These are phyloP conservation scores for Pythium chondricola DNA, from an alignment of 352 stramenopile species.

Conservation along the genomic window DNA sequence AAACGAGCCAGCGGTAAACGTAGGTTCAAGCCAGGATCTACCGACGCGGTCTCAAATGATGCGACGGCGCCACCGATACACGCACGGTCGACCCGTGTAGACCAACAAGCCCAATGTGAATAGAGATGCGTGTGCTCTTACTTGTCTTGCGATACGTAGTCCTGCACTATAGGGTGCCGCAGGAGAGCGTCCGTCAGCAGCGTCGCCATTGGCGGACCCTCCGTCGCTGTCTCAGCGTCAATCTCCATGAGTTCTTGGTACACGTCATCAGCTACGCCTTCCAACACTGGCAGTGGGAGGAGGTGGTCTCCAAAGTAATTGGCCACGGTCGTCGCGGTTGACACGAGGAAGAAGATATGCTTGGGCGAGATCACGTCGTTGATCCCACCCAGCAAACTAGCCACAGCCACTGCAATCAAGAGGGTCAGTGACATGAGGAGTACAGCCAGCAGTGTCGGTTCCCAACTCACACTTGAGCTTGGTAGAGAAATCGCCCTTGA, in stretches of 20 bases:
- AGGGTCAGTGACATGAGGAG: neutral
- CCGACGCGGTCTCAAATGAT: constrained; percentile 50
- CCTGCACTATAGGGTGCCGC: constrained; percentile 33
- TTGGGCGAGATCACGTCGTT: constrained; percentile 16
- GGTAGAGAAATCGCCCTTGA: constrained; percentile 29
- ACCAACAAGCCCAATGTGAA: too few relatives aligned
- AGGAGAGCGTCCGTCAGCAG: constrained; percentile 23
- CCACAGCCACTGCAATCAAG: constrained; percentile 8
- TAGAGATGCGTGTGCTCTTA: too few relatives aligned
- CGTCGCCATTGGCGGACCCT: neutral
- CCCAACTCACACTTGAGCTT: constrained; percentile 39
- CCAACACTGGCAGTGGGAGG: constrained; percentile 26
- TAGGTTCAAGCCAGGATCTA: constrained; percentile 9
- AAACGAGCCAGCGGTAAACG: constrained; percentile 19
- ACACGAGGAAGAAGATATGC: constrained; percentile 37
- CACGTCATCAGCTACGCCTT: constrained; percentile 23
- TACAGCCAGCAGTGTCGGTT: constrained; percentile 1
- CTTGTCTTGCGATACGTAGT: constrained; percentile 28
- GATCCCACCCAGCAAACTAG: too few relatives aligned
- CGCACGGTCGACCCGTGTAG: constrained; percentile 21
- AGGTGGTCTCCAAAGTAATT: constrained; percentile 55
- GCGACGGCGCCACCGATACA: constrained; percentile 42
- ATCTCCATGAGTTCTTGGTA: constrained; percentile 17
- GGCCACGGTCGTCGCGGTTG: constrained; percentile 32
- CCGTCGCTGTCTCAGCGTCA: constrained; percentile 1